Conservation (phyloP, 1,284 basidiomycete species). For the Phellinidium pouzarii region DNA sequence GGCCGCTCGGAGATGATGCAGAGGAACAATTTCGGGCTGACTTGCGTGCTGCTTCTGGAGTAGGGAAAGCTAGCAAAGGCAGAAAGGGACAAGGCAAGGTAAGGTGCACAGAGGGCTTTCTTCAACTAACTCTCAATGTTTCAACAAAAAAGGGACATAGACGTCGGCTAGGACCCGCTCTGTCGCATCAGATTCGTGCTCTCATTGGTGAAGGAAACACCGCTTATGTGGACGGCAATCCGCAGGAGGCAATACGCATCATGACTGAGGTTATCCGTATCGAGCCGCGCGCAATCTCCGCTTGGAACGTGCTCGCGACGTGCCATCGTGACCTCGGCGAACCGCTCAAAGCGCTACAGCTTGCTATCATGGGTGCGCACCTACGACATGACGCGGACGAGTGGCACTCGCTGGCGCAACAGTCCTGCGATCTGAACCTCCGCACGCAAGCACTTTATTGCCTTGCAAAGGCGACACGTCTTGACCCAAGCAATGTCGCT, state of each 20-base stretch:
- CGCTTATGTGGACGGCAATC: slow-evolving; percentile 71
- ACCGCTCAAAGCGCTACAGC: slow-evolving; percentile 67
- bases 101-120: slow-evolving; percentile 31
- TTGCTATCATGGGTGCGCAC: slow-evolving; percentile 88
- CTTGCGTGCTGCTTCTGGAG: slow-evolving; percentile 60
- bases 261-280: slow-evolving; percentile 93
- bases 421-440: slow-evolving; percentile 70
- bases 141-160: slow-evolving; percentile 30
- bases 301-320: slow-evolving; percentile 84
- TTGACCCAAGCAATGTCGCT: slow-evolving; percentile 77
- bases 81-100: slow-evolving; percentile 16
- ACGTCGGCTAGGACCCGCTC: slow-evolving; percentile 41
- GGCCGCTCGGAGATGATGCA: slow-evolving; percentile 50
- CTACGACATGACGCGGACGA: slow-evolving; percentile 78
- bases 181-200: slow-evolving; percentile 78
- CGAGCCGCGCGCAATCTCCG: slow-evolving; percentile 77
- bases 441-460: slow-evolving; percentile 90
- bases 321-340: slow-evolving; percentile 71
- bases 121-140: not conserved
- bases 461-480: slow-evolving; percentile 75
- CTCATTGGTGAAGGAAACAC: slow-evolving; percentile 85
- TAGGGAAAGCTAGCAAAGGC: slow-evolving; percentile 47
- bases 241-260: slow-evolving; percentile 65
- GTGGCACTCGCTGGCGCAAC: slow-evolving; percentile 76
- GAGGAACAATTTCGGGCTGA: slow-evolving; percentile 66